These are phyloP conservation scores for Ampelomyces quisqualis DNA, from an alignment of 2,329 filamentous ascomycete genomes.

Conservation along the genomic window DNA sequence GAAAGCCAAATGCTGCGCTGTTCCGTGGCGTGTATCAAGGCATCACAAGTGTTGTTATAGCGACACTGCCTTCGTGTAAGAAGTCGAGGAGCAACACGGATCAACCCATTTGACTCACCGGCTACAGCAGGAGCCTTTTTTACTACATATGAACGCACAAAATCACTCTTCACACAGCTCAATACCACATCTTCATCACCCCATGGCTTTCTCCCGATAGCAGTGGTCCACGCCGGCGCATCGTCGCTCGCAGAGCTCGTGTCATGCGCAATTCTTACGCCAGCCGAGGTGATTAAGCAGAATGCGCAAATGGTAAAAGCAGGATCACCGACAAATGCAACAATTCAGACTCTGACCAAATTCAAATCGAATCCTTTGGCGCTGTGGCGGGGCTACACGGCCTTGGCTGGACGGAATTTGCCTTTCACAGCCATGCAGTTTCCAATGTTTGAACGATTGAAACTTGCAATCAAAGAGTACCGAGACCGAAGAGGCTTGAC, in stretches of 20 bases:
- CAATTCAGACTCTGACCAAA: conserved; percentile 57
- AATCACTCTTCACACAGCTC: conserved; percentile 59
- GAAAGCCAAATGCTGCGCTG: conserved; percentile 56
- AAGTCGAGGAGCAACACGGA: background rate
- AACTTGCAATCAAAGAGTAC: conserved; percentile 53
- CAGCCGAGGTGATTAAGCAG: conserved; percentile 88
- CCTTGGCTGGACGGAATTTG: conserved; percentile 77
- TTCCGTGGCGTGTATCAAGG: conserved; percentile 83
- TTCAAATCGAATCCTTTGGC: conserved; percentile 59
- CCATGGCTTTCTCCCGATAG: conserved; percentile 58
- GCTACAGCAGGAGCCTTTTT: conserved; percentile 77
- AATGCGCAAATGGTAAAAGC: conserved; percentile 79
- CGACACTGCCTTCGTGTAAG: conserved; percentile 80
- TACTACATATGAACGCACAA: conserved; percentile 80
- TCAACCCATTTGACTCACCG: conserved; percentile 2
- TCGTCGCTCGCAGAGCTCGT: conserved; percentile 79
- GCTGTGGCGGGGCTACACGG: conserved; percentile 72
- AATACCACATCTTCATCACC: conserved; percentile 42
- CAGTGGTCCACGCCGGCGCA: conserved; percentile 70
- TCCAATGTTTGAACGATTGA: conserved; percentile 76
- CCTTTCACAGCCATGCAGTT: conserved; percentile 89
- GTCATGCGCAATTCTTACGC: conserved; percentile 82
- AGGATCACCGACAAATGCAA: conserved; percentile 48
- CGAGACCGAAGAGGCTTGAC: conserved; percentile 43
- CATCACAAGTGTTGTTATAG: conserved; percentile 78